These are phyloP conservation scores for Cryptococcus neoformans DNA, from an alignment of 1,284 basidiomycete species.

Conservation along the genomic window DNA sequence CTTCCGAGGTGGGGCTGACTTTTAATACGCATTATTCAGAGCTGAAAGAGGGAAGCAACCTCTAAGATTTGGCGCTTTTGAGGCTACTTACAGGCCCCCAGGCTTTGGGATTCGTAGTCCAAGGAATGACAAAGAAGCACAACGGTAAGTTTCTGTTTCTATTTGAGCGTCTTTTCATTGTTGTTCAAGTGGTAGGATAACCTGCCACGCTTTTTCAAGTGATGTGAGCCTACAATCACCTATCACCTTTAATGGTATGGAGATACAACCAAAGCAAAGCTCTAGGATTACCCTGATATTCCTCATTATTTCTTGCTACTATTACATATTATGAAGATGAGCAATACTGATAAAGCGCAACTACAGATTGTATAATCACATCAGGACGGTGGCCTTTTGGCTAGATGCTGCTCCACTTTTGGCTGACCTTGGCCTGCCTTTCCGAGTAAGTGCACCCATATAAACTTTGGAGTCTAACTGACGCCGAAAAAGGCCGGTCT, in stretches of 20 bases:
- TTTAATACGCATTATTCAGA: constrained; percentile 1
- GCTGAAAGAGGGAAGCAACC: constrained; percentile 14
- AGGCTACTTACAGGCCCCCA: constrained; percentile 37
- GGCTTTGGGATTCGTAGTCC: constrained; percentile 31
- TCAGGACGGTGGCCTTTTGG: constrained; percentile 47
- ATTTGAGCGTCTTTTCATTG: too few species aligned
- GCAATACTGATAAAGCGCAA: background rate
- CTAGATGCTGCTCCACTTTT: constrained; percentile 49
- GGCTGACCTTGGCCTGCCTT: constrained; percentile 47
- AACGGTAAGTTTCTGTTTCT: constrained; percentile 32
- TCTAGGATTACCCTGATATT: constrained; percentile 21
- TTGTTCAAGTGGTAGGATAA: too few species aligned
- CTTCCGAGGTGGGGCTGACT: background rate
- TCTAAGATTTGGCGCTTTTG: constrained; percentile 43
- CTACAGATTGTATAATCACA: constrained; percentile 46
- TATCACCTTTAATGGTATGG: constrained; percentile 3
- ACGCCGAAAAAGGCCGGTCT: constrained; percentile 35
- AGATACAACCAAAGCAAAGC: constrained; percentile 14
- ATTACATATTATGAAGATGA: constrained; percentile 8
- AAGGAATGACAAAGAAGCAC: constrained; percentile 41
- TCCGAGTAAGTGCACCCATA: constrained; percentile 21
- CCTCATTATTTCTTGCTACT: constrained; percentile 1
- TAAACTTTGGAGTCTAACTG: background rate
- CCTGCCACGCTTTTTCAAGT: too few species aligned
- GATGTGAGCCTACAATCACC: too few species aligned